Evolutionary conservation across 345 rosid species (phyloP).

Genomic region (Lumnitzera littorea): DNA sequence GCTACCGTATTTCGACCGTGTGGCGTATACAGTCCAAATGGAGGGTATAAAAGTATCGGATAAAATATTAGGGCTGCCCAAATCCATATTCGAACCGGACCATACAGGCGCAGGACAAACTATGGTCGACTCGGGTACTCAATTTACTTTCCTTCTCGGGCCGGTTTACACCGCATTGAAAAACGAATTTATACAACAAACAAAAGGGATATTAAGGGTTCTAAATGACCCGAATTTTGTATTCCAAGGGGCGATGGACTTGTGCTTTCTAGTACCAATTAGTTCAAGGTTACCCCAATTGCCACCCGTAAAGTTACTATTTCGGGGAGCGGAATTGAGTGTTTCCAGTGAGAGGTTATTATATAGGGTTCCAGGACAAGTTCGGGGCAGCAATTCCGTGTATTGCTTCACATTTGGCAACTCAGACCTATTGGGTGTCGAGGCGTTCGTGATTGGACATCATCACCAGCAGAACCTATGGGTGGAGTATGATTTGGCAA

Average conservation of each 20-base stretch:
- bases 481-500: slow-evolving; percentile 84
- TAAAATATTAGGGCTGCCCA: slow-evolving; percentile 43
- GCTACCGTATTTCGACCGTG: slow-evolving; percentile 77
- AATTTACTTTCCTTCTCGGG: slow-evolving; percentile 80
- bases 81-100: slow-evolving; percentile 63
- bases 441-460: slow-evolving; percentile 85
- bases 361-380: slow-evolving; percentile 58
- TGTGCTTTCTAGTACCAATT: slow-evolving; percentile 50
- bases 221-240: slow-evolving; percentile 61
- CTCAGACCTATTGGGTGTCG: slow-evolving; percentile 79
- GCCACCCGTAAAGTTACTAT: slow-evolving; percentile 61
- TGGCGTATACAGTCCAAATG: slow-evolving; percentile 87
- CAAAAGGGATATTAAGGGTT: slow-evolving; percentile 35
- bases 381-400: slow-evolving; percentile 57
- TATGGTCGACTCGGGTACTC: slow-evolving; percentile 93
- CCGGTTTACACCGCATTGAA: slow-evolving; percentile 63
- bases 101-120: slow-evolving; percentile 97
- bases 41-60: slow-evolving; percentile 77
- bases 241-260: slow-evolving; percentile 91
- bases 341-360: slow-evolving; percentile 46
- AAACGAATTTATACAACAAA: slow-evolving; percentile 55
- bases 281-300: slow-evolving; percentile 25
- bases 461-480: slow-evolving; percentile 89
- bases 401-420: slow-evolving; percentile 84
- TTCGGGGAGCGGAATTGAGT: slow-evolving; percentile 76